Evolutionary conservation across 768 basidiomycete species (phyloP), one percentile per base, ranked within the genome.

Genomic region (Panellus pusillus): DNA sequence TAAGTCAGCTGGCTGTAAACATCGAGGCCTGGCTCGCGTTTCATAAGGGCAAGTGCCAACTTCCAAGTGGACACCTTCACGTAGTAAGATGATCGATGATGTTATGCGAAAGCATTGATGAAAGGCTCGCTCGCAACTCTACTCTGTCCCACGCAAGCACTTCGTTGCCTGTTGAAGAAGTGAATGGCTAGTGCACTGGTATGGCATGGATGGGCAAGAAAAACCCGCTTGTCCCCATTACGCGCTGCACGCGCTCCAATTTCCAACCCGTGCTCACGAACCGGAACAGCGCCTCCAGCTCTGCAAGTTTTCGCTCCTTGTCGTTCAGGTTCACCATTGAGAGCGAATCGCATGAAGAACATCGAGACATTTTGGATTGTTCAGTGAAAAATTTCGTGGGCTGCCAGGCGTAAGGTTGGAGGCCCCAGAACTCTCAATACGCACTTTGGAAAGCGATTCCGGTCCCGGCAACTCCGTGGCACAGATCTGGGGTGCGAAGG

Each of bases 301-400:
- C 49, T 15, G 39, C 43, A 17, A 58, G 40, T 14, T 61, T 65
- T 4, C 63, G 58, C 47, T 66, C 63, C 47, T 66, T 61, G 6
- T 53, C 58, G 40, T 62, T 64, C 42, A 58, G 52, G 36, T 35
- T 18, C 11, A 48, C 48, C 63, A 66, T 61, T 63, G 62, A 31
- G 29, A 28, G 32, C 7, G 14, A 14, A 41, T 14, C 65, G 56
- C 9, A 68, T 15, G 38, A 70, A 50, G 53, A 67, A 72, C 6
- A 69, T 65, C 0, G 59, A 53, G n/a, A 66, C 66, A 43, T 66
- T 47, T 40, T 55, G 55, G 41, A 65, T 40, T 1, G 67, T 65
- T 44, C 71, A 5, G 31, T 38, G 46, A 71, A 68, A 60, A 70
- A 70, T 52, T 67, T n/a, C 63, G 46, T 70, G 68, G 12, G 24